Evolutionary conservation across 2,329 filamentous ascomycete species (phyloP).

Genomic region (Coleophoma crateriformis): DNA sequence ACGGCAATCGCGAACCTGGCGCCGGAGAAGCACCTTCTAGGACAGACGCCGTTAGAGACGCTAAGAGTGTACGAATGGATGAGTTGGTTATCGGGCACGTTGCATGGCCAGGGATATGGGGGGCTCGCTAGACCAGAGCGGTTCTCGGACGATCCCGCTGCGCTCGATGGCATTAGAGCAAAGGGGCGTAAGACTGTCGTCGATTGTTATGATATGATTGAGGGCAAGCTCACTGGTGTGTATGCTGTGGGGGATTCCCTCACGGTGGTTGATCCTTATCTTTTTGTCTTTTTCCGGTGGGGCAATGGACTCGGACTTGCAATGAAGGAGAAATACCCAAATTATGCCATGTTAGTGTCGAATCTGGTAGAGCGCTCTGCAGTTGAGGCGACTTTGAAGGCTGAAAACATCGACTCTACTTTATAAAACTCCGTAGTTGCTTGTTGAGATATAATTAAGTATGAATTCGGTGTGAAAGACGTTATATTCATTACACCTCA

Average conservation of each 20-base stretch:
- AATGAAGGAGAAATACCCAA: conserved; percentile 16
- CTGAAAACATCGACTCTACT: conserved; percentile 6
- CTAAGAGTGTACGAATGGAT: conserved; percentile 30
- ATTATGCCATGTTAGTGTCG: conserved; percentile 11
- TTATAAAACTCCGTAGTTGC: too few relatives aligned
- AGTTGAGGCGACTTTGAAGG: conserved; percentile 4
- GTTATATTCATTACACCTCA: too few relatives aligned
- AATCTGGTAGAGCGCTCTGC: conserved; percentile 7
- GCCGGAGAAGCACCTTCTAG: conserved; percentile 23
- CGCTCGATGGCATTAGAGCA: conserved; percentile 12
- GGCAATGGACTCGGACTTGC: conserved; percentile 11
- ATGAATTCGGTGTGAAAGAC: too few relatives aligned
- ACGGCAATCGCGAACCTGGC: conserved; percentile 26
- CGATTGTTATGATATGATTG: conserved; percentile 19
- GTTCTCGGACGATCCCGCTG: conserved; percentile 17
- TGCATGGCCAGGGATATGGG: conserved; percentile 25
- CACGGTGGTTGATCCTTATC: conserved; percentile 28
- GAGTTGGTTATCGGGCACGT: conserved; percentile 26
- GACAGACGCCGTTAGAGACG: conserved; percentile 22
- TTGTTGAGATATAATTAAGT: too few relatives aligned
- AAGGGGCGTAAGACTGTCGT: conserved; percentile 18
- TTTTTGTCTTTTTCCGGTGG: conserved; percentile 29
- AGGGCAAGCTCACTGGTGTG: conserved; percentile 15
- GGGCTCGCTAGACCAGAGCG: conserved; percentile 19
- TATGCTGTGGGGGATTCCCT: conserved; percentile 24